These are phyloP conservation scores for Ampelomyces quisqualis DNA, from an alignment of 2,329 filamentous ascomycete species.

Conservation along the genomic window DNA sequence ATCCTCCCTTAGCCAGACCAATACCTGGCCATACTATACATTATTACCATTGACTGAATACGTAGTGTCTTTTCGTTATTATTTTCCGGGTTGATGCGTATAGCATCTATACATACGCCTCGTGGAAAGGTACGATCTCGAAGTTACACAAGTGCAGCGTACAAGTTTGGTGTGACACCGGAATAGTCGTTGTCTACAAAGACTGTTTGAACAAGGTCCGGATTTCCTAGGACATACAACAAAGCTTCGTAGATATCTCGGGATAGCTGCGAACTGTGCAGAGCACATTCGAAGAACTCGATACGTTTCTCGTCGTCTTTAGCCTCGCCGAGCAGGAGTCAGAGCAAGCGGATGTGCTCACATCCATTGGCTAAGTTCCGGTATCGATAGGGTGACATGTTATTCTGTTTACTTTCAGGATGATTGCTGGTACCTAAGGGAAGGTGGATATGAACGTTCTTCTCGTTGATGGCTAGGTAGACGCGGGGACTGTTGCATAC, in stretches of 20 bases:
- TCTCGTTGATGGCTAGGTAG: no score
- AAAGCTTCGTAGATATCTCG: constrained; percentile 8
- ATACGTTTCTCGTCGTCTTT: not conserved
- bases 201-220: constrained; percentile 2
- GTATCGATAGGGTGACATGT: not conserved
- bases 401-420: not conserved
- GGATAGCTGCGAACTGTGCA: not conserved
- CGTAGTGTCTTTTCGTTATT: constrained; percentile 14
- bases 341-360: not conserved
- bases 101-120: constrained; percentile 11
- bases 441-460: no score
- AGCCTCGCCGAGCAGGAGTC: not conserved
- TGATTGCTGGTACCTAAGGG: not conserved
- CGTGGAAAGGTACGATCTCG: constrained; percentile 4
- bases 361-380: not conserved
- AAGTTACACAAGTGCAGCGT: constrained; percentile 6
- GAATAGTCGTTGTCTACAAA: constrained; percentile 2
- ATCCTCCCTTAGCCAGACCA: constrained; percentile 17
- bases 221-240: constrained; percentile 11
- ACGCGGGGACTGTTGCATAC: not conserved
- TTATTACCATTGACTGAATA: constrained; percentile 16
- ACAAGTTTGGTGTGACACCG: not conserved
- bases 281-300: not conserved
- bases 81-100: constrained; percentile 1
- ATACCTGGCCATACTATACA: constrained; percentile 15